Percentiles rank a stretch among this genome's conserved stretches.
Evolutionary conservation across 1,284 basidiomycete species (phyloP).

Genomic region (Cryptococcus jaspeensis): DNA sequence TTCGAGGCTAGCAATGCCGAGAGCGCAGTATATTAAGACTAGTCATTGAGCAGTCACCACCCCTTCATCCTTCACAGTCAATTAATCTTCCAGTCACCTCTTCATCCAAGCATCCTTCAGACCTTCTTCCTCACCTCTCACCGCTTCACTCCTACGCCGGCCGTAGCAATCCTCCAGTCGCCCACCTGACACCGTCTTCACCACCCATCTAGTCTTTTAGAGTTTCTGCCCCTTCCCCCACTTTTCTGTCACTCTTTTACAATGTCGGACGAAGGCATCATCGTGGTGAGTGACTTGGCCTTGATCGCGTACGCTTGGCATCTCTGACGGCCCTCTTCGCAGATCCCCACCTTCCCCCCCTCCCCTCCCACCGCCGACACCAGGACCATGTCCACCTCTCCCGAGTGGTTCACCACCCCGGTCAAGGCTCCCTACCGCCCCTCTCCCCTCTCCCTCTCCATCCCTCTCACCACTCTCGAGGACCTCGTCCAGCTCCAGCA

Average conservation of each 20-base stretch:
- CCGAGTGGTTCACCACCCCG: constrained; percentile 23
- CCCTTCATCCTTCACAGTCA: too few species aligned
- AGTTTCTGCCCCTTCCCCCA: not conserved
- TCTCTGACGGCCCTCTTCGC: not conserved
- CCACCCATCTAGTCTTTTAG: not conserved
- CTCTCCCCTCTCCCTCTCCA: constrained; percentile 11
- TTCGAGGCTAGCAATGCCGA: too few species aligned
- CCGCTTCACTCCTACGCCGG: not conserved
- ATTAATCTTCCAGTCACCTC: too few species aligned
- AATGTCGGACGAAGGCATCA: constrained; percentile 15
- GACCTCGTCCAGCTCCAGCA: constrained; percentile 7
- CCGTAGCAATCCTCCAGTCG: not conserved
- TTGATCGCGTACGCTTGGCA: not conserved
- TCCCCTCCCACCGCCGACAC: constrained; percentile 20
- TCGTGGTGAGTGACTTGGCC: constrained; percentile 8
- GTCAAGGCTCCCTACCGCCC: constrained; percentile 15
- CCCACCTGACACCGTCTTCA: not conserved
- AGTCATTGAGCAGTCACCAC: too few species aligned
- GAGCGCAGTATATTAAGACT: too few species aligned
- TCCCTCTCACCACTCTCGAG: constrained; percentile 6
- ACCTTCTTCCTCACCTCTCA: not conserved
- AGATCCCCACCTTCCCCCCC: constrained; percentile 24
- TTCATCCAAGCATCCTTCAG: too few species aligned
- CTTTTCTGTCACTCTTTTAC: constrained; percentile 1
- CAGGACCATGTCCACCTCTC: constrained; percentile 13